A percentile compares a stretch with the other conserved stretches of the same genome.
phyloP scores from a whole-genome alignment of 225 moss, liverwort and hornwort species.

The Pleurozium schreberi region DNA sequence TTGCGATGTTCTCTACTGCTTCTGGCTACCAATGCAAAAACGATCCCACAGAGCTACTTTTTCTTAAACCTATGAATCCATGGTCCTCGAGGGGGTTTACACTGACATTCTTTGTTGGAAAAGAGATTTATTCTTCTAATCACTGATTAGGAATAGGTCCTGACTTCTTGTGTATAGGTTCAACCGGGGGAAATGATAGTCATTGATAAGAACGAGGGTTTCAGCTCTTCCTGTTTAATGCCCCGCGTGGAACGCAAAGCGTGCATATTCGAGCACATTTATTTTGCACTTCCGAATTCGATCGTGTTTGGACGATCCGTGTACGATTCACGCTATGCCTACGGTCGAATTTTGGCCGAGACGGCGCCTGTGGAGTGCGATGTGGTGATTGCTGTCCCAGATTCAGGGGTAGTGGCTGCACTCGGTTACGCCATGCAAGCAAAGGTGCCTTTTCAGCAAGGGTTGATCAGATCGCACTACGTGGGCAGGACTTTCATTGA shows the following conservation, averaged over 20 bases:
- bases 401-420: conserved; percentile 88
- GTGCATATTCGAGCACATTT: conserved; percentile 92
- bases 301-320: conserved; percentile 81
- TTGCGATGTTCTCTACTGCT: background rate
- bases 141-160: background rate
- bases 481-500: conserved; percentile 93
- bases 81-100: background rate
- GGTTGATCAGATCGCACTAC: conserved; percentile 87
- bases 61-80: background rate
- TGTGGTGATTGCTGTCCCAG: conserved; percentile 88
- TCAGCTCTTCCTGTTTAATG: conserved; percentile 71
- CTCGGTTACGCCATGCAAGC: conserved; percentile 68
- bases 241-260: conserved; percentile 63
- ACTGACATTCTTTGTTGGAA: background rate
- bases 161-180: conserved; percentile 6
- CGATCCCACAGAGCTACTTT: background rate
- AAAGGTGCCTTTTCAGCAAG: conserved; percentile 80
- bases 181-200: conserved; percentile 88
- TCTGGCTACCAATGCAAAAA: too few species aligned
- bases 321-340: conserved; percentile 63
- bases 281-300: conserved; percentile 79
- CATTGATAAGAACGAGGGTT: conserved; percentile 63
- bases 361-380: conserved; percentile 83
- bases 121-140: background rate
- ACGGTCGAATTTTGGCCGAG: conserved; percentile 64